Conservation (phyloP, 768 basidiomycete species). For the Hemileccinum impolitum region DNA sequence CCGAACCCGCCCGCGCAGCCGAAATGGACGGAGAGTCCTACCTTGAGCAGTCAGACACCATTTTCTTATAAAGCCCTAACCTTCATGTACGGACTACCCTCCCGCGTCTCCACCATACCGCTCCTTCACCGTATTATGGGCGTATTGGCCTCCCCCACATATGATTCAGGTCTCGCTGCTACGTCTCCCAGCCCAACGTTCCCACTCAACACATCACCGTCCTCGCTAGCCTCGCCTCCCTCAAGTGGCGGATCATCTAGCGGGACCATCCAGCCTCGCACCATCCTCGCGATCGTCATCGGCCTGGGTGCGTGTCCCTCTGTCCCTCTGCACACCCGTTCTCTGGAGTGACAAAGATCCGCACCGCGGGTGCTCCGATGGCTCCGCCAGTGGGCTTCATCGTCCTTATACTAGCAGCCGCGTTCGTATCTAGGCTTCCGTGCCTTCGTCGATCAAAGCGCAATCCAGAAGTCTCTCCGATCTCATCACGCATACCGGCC, state of each 20-base stretch:
- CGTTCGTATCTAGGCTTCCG: constrained; percentile 1
- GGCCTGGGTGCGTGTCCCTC: constrained; percentile 12
- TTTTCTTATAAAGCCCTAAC: too few relatives aligned
- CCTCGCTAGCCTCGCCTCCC: neutral
- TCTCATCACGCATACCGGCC: neutral
- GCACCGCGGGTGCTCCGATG: too few relatives aligned
- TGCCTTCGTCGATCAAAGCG: neutral
- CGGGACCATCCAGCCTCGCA: constrained; percentile 6
- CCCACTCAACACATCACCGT: neutral
- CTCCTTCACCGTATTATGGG: neutral
- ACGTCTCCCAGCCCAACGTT: neutral
- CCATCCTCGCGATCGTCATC: constrained; percentile 10
- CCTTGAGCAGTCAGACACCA: too few relatives aligned
- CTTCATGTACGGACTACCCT: too few relatives aligned
- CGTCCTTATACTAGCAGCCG: constrained; percentile 4
- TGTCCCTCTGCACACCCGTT: neutral
- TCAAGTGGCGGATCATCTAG: neutral
- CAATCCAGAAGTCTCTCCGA: neutral
- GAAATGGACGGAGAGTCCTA: too few relatives aligned
- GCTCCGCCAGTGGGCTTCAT: constrained; percentile 10
- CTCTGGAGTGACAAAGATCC: neutral
- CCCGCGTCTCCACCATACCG: too few relatives aligned
- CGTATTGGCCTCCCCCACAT: too few relatives aligned
- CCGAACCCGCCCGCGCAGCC: too few relatives aligned
- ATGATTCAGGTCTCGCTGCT: neutral